Conservation (phyloP, 306 rosid species). For the Mimosa bimucronata region DNA sequence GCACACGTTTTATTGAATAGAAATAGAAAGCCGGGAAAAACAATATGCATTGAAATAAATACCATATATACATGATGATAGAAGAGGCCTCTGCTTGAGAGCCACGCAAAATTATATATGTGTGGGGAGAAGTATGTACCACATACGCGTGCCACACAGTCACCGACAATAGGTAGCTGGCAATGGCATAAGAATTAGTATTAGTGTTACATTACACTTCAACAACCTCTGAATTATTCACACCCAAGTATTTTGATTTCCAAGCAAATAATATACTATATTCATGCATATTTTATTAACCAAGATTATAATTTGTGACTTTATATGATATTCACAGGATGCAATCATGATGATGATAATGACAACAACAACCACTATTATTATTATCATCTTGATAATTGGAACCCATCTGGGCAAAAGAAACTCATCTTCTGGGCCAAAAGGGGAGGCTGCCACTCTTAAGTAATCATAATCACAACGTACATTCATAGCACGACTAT, state of each 20-base stretch:
- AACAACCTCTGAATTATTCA: background rate
- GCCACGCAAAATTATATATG: background rate
- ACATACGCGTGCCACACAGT: background rate
- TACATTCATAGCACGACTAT: background rate
- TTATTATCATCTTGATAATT: background rate
- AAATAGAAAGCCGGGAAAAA: background rate
- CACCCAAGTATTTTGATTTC: background rate
- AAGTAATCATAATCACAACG: background rate
- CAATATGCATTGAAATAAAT: background rate
- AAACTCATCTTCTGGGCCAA: background rate
- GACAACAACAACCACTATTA: background rate
- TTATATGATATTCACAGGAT: background rate
- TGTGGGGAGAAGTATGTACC: background rate
- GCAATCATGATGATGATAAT: background rate
- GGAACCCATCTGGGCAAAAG: background rate
- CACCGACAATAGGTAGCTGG: background rate
- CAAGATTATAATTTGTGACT: background rate
- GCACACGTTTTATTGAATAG: background rate
- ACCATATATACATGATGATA: background rate
- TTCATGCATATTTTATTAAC: background rate
- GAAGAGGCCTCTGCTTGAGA: background rate
- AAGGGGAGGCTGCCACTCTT: background rate
- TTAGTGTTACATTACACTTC: background rate
- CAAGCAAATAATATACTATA: background rate
- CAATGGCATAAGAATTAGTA: background rate